Base-by-base conservation (phyloP, 495 filamentous ascomycete species). In the Ramalina intermedia region DNA sequence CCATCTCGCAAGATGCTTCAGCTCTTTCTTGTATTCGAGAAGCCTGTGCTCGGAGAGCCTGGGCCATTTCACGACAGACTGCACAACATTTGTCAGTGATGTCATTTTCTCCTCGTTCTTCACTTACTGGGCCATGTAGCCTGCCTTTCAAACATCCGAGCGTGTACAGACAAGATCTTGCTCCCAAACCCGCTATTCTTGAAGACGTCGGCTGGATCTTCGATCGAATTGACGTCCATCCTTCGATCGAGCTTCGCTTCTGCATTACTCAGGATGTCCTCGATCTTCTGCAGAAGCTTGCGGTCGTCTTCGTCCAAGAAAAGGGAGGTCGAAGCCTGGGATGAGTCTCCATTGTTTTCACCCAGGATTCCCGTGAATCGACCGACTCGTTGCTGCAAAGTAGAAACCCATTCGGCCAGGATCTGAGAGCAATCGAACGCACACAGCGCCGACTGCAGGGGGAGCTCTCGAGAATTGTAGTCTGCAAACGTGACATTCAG, bases 391-490 rank as follows among this genome's bases (percentile, higher is more conserved):
- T 96, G 88, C 63, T 98, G 91, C 9, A 98, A 82, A 0, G 90
- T 94, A 13, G 84, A 84, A 38, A 93, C 77, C 91, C 91, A 98
- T 64, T 98, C 91, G 1, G 91, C 90, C 21, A 98, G 79, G 0
- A 98, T 87, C 58, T 94, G 87, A n/a, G 88, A 84, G 57, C 91
- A 96, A 58, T 98, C 91, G 61, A 95, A 94, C 12, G 83, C 77
- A 62, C 89, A 96, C 75, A 98, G 81, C 6, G 85, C 86, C 13
- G 87, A 89, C 55, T 94, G 88, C 23, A 96, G 70, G 1, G 91
- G 90, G n/a, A 98, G 71, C 58, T 96, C 91, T 26, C 88, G 77
- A 27, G 83, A 87, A 2, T 81, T 82, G 50, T 87, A 80, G 52
- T 94, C 83, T 6, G 86, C 84, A 61, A 88, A 94, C 0, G 86